Evolutionary conservation across 176 grass and related monocot species (phyloP), one percentile per base, ranked within the genome.

Genomic region (Oryza longistaminata): DNA sequence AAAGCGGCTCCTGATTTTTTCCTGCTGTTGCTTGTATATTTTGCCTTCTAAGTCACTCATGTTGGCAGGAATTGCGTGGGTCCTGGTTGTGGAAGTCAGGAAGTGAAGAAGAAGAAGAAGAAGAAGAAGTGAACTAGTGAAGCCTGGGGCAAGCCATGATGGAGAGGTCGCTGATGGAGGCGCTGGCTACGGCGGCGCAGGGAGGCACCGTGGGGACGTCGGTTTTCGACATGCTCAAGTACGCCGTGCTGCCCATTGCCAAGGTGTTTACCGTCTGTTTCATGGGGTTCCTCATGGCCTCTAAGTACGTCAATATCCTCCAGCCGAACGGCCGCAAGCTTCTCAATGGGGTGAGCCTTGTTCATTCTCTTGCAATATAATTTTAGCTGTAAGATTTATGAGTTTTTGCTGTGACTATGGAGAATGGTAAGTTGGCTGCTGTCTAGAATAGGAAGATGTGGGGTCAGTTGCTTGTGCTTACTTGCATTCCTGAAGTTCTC

Each of bases 231-330:
- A 94, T 91, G 62, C 76, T 96, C 48, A 94, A 92, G 85, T 99
- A 96, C 4, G 93, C 97, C 31, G 64, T 96, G 45, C 68, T 99
- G 76, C 97, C 97, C 64, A 96, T 99, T 70, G 97, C 97, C 19
- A 99, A 99, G 81, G 97, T 99, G 68, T 99, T 99, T 71, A 92
- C 97, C 0, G 94, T 99, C 88, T 99, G 97, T 83, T 99, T 99
- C 84, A 92, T 99, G 92, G 97, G 97, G 12, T 96, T 89, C 91
- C 91, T 99, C 31, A 99, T 99, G 97, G 93, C 97, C 21, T 96
- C 90, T 69, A 99, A 99, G 81, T 91, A 99, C 64, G 64, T 96
- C 75, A 99, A 94, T 64, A 96, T 96, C 48, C 97, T 99, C 70
- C 88, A 94, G 81, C 87, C 93, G 68, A 96, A 96, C 74, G 93